Base-by-base conservation (phyloP, 441 rosid species). In the Cnidoscolus chayamansa region DNA sequence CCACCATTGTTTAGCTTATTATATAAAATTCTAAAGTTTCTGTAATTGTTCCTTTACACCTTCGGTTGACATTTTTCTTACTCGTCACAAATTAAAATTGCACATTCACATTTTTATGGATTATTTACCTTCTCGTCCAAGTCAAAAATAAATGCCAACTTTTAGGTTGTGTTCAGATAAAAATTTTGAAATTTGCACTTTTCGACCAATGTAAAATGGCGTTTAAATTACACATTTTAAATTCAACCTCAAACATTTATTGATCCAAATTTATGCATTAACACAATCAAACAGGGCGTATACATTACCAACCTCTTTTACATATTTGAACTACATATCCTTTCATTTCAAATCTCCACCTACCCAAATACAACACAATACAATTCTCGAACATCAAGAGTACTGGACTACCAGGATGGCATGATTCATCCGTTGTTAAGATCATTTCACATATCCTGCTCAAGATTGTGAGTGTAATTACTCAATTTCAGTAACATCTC, bases 401-500 rank as follows among this genome's bases (percentile, higher is more conserved):
- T 65, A 0, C 12, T 11, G 25, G 11, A 20, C 25, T 3, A 9
- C n/a, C 53, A 51, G 30, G 60, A 48, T 43, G 20, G 25, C 17
- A 57, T 8, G 45, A 47, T 68, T 57, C 54, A 0, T 19, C 57
- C 13, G 58, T 32, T 6, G 58, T 25, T 17, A 63, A 43, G 8
- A 35, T 63, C 49, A 7, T 0, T 67, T 12, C 32, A 7, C 20
- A 20, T 32, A 37, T 68, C 19, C 37, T 16, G 2, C 25, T 8
- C 2, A 9, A 56, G 19, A 35, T 60, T 31, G 16, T 19, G 16
- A 0, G 7, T 0, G 13, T 5, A 11, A 11, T 48, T 65, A 35
- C 37, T 65, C 37, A 55, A 65, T 60, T 66, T 48, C 63, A 12
- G 10, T 57, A 11, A 48, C n/a, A 65, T 56, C 13, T 58, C 15